Evolutionary conservation across 1,139 yeast species (phyloP), one percentile per base, ranked within the genome.

Genomic region (Kodamaea alishanica): DNA sequence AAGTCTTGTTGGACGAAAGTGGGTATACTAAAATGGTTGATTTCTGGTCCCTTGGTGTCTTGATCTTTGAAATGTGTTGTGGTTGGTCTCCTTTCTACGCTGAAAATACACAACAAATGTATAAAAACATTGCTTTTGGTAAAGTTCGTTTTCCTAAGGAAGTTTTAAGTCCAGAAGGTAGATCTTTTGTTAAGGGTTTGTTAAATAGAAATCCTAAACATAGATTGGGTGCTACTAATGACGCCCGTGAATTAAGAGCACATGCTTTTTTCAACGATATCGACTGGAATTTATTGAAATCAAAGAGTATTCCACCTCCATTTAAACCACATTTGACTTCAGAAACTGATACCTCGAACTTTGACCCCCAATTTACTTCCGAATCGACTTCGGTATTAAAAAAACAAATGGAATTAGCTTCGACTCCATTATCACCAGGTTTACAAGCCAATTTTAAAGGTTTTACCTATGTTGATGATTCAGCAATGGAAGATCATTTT

Each of bases 11-110:
- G 37, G 92, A 84, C 61, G 97, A 92, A 61, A 70, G 83, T 28
- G 94, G 94, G 26, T 84, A 84, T 60, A 84, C 92, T 27, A 83
- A 84, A 56, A 84, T 84, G 92, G 92, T 84, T 52, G 94, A 84
- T 61, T 84, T 84, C 52, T 84, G 94, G 94, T 82, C 90, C 2
- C 65, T 84, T 42, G 94, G 94, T 45, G 92, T 84, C 6, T 67
- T 84, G 43, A 83, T 84, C 33, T 84, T 84, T 60, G 94, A 84
- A 63, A 84, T 84, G 92, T 83, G 97, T 62, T 92, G 97, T 66
- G 98, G 98, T 31, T 92, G 97, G 97, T 85, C 96, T n/a, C 98
- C 98, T 39, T 92, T 92, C 61, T 90, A 88, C 58, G 97, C 97
- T 31, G 97, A 90, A 47, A 92, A 87, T 60, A 88, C 95, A 38